Evolutionary conservation across 2,329 filamentous ascomycete genomes (phyloP), one percentile per base, ranked within the genome.

Genomic region (Aspergillus fumigatus): DNA sequence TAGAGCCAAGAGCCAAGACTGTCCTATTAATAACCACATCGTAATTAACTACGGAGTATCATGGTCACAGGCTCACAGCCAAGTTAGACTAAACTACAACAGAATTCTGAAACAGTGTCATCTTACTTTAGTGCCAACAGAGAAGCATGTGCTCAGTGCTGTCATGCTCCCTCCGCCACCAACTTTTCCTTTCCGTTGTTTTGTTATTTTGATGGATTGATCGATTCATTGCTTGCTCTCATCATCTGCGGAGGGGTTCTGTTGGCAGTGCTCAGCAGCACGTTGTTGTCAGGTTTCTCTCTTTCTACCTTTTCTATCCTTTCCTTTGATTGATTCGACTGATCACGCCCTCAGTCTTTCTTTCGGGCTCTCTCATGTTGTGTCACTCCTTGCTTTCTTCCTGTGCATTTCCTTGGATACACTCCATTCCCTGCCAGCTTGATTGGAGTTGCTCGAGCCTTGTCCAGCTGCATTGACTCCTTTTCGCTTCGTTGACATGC

Each of bases 401-500:
- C 52, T 38, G 48, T 43, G 40, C 48, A 40, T 41, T 51, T 50
- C 26, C 11, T 47, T 21, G 55, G 21, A 49, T 54, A 41, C 51
- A 32, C 9, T 50, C 21, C 47, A 26, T 38, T 19, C 41, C 45
- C 19, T 17, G 29, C 48, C 27, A 29, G 52, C 43, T 53, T 45
- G 40, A 50, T 57, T 45, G 38, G 23, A 45, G 38, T 14, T 51
- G 17, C 54, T 53, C 27, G 29, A 41, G 14, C 52, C 49, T 52
- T 40, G 53, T 58, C 51, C 47, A 48, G 47, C 26, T 23, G 25
- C 48, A 38, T 35, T 53, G 17, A 52, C 50, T 29, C 40, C 35
- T 38, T 40, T 49, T 26, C 27, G 47, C 49, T 50, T 58, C 23
- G 47, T 59, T 56, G 60, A 57, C 62, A 59, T 64, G 62, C 63